Percentiles rank a stretch among this genome's conserved stretches.
Conservation (phyloP, 495 filamentous ascomycete species). For the Patellaria atrata region DNA sequence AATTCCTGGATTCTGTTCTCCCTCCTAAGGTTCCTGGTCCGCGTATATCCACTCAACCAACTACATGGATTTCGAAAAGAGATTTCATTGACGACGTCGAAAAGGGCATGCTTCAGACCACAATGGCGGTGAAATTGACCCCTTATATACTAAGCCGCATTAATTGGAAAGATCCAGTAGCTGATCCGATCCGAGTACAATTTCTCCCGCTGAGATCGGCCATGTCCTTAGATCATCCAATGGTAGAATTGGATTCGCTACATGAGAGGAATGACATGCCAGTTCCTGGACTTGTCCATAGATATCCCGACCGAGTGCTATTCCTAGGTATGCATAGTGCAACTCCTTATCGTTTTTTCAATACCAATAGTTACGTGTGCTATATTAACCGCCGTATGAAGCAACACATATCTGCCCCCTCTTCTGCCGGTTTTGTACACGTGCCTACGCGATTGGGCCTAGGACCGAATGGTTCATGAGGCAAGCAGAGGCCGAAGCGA, state of each 20-base stretch:
- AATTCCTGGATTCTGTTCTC: conserved; percentile 32
- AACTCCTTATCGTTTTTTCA: too few relatives aligned
- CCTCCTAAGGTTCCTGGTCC: conserved; percentile 30
- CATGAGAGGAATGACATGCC: conserved; percentile 32
- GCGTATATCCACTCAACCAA: conserved; percentile 8
- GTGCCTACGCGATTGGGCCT: conserved; percentile 41
- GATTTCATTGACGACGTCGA: conserved; percentile 38
- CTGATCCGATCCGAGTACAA: conserved; percentile 40
- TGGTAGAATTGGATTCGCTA: conserved; percentile 26
- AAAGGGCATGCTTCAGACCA: conserved; percentile 32
- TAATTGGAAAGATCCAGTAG: conserved; percentile 39
- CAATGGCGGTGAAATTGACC: conserved; percentile 41
- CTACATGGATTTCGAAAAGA: conserved; percentile 26
- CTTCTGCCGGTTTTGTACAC: conserved; percentile 43
- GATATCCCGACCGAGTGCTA: conserved; percentile 44
- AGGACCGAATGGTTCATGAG: too few relatives aligned
- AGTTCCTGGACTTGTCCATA: conserved; percentile 38
- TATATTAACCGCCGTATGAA: background rate
- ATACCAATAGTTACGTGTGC: background rate
- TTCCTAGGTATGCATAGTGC: conserved; percentile 46
- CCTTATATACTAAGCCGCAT: conserved; percentile 40
- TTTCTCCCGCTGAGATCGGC: conserved; percentile 38
- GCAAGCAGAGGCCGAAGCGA: too few relatives aligned
- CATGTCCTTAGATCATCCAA: conserved; percentile 36
- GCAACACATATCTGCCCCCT: conserved; percentile 42